A percentile compares a stretch with the other conserved stretches of the same genome.
phyloP scores from a whole-genome alignment of 2,329 filamentous ascomycete species.

The Cercospora sp. region DNA sequence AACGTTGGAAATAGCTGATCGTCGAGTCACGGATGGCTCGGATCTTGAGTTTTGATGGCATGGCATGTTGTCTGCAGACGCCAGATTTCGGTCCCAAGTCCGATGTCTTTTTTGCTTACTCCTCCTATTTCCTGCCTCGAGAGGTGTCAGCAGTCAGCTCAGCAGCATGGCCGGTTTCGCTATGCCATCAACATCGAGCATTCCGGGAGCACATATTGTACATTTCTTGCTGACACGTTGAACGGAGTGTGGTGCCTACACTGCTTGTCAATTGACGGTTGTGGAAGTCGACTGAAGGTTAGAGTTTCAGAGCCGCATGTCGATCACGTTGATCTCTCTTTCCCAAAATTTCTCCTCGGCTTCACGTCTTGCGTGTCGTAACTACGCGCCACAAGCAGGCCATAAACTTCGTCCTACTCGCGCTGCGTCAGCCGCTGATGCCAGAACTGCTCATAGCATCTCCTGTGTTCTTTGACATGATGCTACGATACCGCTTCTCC shows the following conservation, averaged over 20 bases:
- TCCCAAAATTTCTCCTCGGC: background rate
- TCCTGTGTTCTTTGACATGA: background rate
- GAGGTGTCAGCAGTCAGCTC: background rate
- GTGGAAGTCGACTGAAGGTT: background rate
- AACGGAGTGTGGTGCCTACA: background rate
- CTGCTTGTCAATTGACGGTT: background rate
- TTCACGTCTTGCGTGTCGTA: background rate
- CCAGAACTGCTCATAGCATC: background rate
- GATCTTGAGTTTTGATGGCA: background rate
- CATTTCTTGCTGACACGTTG: background rate
- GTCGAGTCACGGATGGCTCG: background rate
- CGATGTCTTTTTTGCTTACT: background rate
- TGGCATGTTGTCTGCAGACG: background rate
- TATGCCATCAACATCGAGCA: background rate
- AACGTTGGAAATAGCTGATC: background rate
- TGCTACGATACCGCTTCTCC: background rate
- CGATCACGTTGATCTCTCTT: slow-evolving; percentile 2
- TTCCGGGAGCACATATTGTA: background rate
- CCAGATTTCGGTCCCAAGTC: background rate
- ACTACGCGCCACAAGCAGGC: background rate
- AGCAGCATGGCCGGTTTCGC: background rate
- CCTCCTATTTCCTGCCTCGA: background rate
- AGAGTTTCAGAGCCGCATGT: background rate
- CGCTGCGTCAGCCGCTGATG: slow-evolving; percentile 1
- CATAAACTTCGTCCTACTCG: background rate